Evolutionary conservation across 768 basidiomycete species (phyloP).

Genomic region (Termitomyces eurrhizus): DNA sequence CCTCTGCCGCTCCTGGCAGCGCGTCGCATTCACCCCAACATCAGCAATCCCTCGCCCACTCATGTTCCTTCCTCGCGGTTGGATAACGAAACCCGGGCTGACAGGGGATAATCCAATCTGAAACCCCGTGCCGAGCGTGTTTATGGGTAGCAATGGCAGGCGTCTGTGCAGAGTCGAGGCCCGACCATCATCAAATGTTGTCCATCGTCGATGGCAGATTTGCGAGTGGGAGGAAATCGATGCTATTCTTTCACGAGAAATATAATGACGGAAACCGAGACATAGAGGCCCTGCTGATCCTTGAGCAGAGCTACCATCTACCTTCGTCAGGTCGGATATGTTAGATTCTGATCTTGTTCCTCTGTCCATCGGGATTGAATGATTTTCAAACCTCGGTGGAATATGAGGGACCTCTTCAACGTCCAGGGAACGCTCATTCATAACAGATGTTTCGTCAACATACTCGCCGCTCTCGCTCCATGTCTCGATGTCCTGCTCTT

Average conservation of each 20-base stretch:
- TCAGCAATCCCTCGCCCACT: conserved; percentile 36
- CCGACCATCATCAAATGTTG: conserved; percentile 7
- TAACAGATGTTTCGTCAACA: conserved; percentile 23
- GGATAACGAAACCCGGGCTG: conserved; percentile 74
- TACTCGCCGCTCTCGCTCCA: conserved; percentile 42
- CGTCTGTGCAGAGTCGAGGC: background rate
- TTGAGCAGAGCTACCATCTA: background rate
- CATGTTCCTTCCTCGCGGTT: conserved; percentile 44
- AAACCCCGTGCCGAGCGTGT: conserved; percentile 50
- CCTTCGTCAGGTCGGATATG: conserved; percentile 13
- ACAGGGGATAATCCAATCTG: conserved; percentile 73
- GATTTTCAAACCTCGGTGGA: conserved; percentile 2
- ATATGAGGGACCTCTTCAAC: background rate
- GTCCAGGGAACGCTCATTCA: conserved; percentile 16
- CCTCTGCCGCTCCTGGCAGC: conserved; percentile 20
- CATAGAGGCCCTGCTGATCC: background rate
- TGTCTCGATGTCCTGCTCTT: conserved; percentile 43
- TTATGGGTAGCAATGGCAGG: conserved; percentile 29
- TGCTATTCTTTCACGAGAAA: conserved; percentile 4
- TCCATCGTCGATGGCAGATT: conserved; percentile 8
- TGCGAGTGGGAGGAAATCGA: background rate
- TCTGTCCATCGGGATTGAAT: conserved; percentile 26
- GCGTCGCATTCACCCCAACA: conserved; percentile 23
- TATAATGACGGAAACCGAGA: background rate
- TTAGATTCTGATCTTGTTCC: conserved; percentile 29